These are phyloP conservation scores for Westerdykella sp. DNA, from an alignment of 2,329 filamentous ascomycete species.

Conservation along the genomic window DNA sequence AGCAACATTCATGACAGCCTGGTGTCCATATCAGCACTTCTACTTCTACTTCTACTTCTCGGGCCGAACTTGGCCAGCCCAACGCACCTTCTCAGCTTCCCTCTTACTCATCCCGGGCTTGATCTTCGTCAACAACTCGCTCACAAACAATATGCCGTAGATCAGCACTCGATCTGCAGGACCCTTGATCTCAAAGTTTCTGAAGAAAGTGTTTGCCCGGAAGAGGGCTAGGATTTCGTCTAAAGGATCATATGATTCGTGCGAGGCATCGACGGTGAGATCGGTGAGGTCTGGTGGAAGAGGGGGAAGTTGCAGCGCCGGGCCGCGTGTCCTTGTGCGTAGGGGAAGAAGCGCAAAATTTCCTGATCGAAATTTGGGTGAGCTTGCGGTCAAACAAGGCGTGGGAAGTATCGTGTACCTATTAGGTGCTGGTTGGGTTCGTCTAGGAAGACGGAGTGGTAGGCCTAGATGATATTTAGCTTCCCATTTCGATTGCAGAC, in stretches of 20 bases:
- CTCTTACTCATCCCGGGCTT: slow-evolving; percentile 62
- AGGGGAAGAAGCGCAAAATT: slow-evolving; percentile 95
- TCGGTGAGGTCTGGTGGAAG: slow-evolving; percentile 50
- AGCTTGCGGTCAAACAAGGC: slow-evolving; percentile 2
- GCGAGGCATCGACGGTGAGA: slow-evolving; percentile 65
- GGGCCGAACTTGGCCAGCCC: neutral
- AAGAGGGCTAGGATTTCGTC: slow-evolving; percentile 91
- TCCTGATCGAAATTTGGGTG: slow-evolving; percentile 43
- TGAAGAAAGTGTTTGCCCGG: slow-evolving; percentile 97
- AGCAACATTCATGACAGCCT: slow-evolving; percentile 85
- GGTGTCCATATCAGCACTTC: slow-evolving; percentile 1
- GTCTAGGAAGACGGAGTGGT: slow-evolving; percentile 94
- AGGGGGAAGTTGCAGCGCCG: slow-evolving; percentile 74
- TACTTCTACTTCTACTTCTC: neutral
- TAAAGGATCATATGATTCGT: slow-evolving; percentile 90
- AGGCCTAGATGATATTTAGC: slow-evolving; percentile 57
- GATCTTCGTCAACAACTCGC: slow-evolving; percentile 83
- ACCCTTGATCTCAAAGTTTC: slow-evolving; percentile 98
- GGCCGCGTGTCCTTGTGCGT: slow-evolving; percentile 91
- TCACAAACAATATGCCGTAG: slow-evolving; percentile 93
- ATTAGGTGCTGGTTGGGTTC: slow-evolving; percentile 63
- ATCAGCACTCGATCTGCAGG: slow-evolving; percentile 89
- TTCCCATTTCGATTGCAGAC: slow-evolving; percentile 4
- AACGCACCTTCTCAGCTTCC: slow-evolving; percentile 57
- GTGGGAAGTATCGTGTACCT: slow-evolving; percentile 38